Evolutionary conservation across 345 rosid genomes (phyloP), one percentile per base, ranked within the genome.

Genomic region (Passiflora organensis): DNA sequence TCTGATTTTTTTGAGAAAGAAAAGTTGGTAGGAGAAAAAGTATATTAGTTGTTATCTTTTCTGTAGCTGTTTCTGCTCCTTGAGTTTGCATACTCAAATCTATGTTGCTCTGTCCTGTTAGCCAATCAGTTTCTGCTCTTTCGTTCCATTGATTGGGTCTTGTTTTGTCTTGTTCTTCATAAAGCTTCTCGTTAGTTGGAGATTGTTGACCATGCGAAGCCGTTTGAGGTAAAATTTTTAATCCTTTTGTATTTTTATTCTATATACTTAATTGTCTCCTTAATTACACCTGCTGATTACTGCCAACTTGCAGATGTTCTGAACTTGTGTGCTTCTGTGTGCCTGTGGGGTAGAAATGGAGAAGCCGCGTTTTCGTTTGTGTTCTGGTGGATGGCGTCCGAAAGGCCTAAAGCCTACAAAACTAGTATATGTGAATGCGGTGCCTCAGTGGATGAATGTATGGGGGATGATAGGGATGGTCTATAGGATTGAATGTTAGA

Each of bases 1-100:
- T 72, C 87, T 60, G 69, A 46, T 28, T 28, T 78, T 91, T 86
- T 93, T 84, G 16, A 51, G 69, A 75, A 66, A 73, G 78, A 80
- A 79, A 75, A 71, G 71, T 76, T 87, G 91, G 72, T 75, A 74
- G 72, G 68, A 71, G 63, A 56, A 76, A 67, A 28, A 28, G 34
- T 28, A 42, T 51, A 32, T 56, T 39, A 45, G 50, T 48, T n/a
- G n/a, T n/a, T n/a, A n/a, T n/a, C n/a, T n/a, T n/a, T n/a, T n/a
- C n/a, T n/a, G n/a, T n/a, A n/a, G n/a, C n/a, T 14, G 13, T 57
- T 49, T 76, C 72, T 71, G 77, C 68, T 63, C 53, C 48, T 61
- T 50, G 60, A 43, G 19, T 49, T 53, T 57, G 36, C 36, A 34
- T 53, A 37, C 43, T 67, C 39, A 18, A 32, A 62, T 54, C 46